These are phyloP conservation scores for Talaromyces atroroseus DNA, from an alignment of 2,329 filamentous ascomycete genomes.

Conservation along the genomic window DNA sequence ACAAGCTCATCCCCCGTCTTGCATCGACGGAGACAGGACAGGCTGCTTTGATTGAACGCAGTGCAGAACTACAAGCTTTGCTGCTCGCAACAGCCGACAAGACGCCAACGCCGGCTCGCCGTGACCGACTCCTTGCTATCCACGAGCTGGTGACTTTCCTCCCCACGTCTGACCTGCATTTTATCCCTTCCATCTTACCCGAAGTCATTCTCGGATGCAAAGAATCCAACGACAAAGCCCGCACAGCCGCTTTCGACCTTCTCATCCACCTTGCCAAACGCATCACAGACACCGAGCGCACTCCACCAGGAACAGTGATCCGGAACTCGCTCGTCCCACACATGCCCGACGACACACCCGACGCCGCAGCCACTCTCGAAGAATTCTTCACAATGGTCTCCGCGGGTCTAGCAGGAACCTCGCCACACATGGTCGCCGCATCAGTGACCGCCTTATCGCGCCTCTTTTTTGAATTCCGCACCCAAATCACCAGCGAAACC, in stretches of 20 bases:
- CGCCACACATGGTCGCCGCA: constrained; percentile 95
- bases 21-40: constrained; percentile 73
- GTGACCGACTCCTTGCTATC: constrained; percentile 80
- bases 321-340: constrained; percentile 80
- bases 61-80: constrained; percentile 72
- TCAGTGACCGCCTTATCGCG: constrained; percentile 92
- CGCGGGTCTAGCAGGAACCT: constrained; percentile 84
- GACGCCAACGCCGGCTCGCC: constrained; percentile 76
- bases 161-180: constrained; percentile 73
- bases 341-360: constrained; percentile 75
- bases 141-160: constrained; percentile 73
- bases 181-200: constrained; percentile 84
- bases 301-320: constrained; percentile 62
- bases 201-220: constrained; percentile 97
- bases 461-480: constrained; percentile 87
- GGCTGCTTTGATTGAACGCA: constrained; percentile 69
- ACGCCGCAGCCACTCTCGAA: constrained; percentile 75
- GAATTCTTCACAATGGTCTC: constrained; percentile 99
- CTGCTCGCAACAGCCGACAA: constrained; percentile 75
- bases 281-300: constrained; percentile 60
- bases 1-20: constrained; percentile 91
- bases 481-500: constrained; percentile 61
- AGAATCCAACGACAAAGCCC: constrained; percentile 92
- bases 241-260: constrained; percentile 83
- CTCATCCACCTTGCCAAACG: constrained; percentile 82